Conservation (phyloP, 495 filamentous ascomycete genomes). For the Talaromyces liani region DNA sequence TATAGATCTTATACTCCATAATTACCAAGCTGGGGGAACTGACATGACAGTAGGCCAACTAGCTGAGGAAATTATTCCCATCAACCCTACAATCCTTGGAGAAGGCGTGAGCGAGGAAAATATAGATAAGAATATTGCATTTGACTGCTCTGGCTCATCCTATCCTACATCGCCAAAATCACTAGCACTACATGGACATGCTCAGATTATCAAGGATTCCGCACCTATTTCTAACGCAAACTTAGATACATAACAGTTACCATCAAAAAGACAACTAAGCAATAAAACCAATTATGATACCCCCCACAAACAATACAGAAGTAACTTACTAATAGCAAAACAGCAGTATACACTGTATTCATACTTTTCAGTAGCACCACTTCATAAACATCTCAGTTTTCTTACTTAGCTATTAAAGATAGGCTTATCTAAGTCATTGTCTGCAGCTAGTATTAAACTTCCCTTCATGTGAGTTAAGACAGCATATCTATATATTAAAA, state of each 20-base stretch:
- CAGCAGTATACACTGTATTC: not conserved
- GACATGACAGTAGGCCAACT: not conserved
- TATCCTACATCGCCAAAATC: constrained; percentile 1
- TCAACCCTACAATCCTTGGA: constrained; percentile 3
- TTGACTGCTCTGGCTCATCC: constrained; percentile 2
- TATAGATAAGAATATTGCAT: constrained; percentile 4
- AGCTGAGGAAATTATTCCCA: not conserved
- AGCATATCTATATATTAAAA: not conserved
- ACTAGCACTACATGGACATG: constrained; percentile 3
- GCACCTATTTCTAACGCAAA: not conserved
- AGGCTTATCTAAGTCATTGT: not conserved
- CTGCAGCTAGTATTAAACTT: not conserved
- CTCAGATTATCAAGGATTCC: not conserved
- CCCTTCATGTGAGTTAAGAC: not conserved
- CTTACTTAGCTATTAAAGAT: not conserved
- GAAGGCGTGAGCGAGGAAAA: constrained; percentile 2
- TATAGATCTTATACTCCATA: not conserved
- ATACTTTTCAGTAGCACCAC: not conserved
- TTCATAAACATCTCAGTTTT: not conserved
- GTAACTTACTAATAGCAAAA: not conserved
- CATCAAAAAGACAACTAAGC: constrained; percentile 3
- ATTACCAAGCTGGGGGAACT: not conserved
- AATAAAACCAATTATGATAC: not conserved
- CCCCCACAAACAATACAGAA: not conserved
- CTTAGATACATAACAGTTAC: not conserved